These are phyloP conservation scores for Blastomyces parvus DNA, from an alignment of 2,329 filamentous ascomycete genomes.

Conservation along the genomic window DNA sequence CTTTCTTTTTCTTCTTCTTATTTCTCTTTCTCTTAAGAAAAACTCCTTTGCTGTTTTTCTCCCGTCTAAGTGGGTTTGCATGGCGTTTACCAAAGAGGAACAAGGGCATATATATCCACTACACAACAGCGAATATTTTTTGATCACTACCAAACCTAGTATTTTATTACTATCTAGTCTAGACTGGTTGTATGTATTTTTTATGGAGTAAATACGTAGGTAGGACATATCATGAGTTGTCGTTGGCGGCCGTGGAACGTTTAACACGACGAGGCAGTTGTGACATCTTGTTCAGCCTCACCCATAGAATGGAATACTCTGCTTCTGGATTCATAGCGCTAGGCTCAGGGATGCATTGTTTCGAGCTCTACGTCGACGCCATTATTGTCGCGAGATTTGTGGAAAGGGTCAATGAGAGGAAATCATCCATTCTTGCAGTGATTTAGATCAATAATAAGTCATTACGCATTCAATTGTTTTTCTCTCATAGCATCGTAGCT, in stretches of 20 bases:
- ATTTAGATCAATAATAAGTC: not conserved
- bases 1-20: not conserved
- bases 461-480: not conserved
- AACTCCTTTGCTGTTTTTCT: not conserved
- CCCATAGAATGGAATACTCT: too few relatives aligned
- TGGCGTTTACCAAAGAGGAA: not conserved
- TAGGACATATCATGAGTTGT: not conserved
- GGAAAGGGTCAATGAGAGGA: not conserved
- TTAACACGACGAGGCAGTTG: not conserved
- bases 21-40: not conserved
- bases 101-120: not conserved
- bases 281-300: not conserved
- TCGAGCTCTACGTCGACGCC: too few relatives aligned
- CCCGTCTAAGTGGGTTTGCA: not conserved
- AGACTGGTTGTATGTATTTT: not conserved
- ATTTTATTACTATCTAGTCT: not conserved
- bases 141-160: not conserved
- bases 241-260: not conserved
- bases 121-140: not conserved
- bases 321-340: not conserved
- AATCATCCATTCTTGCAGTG: not conserved
- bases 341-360: too few relatives aligned
- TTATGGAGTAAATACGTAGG: not conserved
- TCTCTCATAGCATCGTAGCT: too few relatives aligned
- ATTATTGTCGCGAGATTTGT: too few relatives aligned